Base-by-base conservation (phyloP, 2,329 filamentous ascomycete species). In the Microcera coccophila region DNA sequence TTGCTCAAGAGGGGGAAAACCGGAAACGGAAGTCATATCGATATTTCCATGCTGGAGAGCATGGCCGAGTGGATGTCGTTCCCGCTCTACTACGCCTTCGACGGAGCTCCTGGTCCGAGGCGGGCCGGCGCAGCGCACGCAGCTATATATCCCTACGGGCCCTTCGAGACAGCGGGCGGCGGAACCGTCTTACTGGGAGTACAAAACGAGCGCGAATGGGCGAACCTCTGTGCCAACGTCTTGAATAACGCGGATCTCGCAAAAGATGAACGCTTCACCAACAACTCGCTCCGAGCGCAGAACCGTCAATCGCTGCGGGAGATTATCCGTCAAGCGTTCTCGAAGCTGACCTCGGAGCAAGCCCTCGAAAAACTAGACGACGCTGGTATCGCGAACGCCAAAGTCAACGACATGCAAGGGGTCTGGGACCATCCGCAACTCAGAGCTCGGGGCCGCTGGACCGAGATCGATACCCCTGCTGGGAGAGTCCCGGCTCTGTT, bases 21-120 rank as follows among this genome's bases (percentile, higher is more conserved):
- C 0, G 73, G 73, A 0, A 60, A 61, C 21, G 76, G 76, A 0
- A 70, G 67, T 22, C 64, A 68, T 15, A 66, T 79, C 16, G 76
- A 80, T 33, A 72, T 80, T 14, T 76, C 73, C 2, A 80, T 80
- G 76, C 62, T 80, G 7, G 76, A 80, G 53, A 69, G 70, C 36
- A 76, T 79, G 74, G 65, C 71, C 0, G 76, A 80, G 52, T 80
- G 77, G 76, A 80, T 79, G 76, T 63, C 63, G 0, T 80, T 78
- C 36, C 76, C 75, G 0, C 56, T 78, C 51, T 76, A 79, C 51
- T 80, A 79, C 45, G 62, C 74, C 0, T 74, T 67, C 46, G 59
- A 75, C 3, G 69, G 66, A 3, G 68, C 71, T 3, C 48, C 67
- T 0, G 62, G 66, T 0, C 74, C 74, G 0, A 58, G 59, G 2